A percentile compares a stretch with the other conserved stretches of the same genome.
Evolutionary conservation across 2,329 filamentous ascomycete genomes (phyloP).

Genomic region (Knufia fluminis): DNA sequence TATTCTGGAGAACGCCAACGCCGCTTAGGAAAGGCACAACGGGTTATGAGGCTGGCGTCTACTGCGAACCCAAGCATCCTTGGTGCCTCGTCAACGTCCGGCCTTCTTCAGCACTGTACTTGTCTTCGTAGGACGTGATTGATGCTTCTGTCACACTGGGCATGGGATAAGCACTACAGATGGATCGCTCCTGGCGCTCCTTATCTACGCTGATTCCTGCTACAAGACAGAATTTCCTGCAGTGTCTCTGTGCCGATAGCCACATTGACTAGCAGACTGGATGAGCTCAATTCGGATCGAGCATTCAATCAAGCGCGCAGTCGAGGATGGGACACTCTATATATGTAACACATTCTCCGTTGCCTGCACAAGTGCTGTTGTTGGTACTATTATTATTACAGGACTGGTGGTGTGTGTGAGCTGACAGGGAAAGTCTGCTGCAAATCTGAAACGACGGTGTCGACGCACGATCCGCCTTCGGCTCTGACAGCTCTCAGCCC

Average conservation of each 20-base stretch:
- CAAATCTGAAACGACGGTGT: conserved; percentile 3
- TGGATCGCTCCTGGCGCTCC: not conserved
- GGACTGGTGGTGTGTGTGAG: no score
- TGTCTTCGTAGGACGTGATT: not conserved
- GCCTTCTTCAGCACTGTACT: not conserved
- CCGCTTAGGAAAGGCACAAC: no score
- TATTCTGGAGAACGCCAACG: no score
- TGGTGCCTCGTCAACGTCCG: not conserved
- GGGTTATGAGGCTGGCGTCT: not conserved
- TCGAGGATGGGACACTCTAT: no score
- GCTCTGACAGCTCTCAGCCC: not conserved
- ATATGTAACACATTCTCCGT: no score
- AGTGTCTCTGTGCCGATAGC: no score
- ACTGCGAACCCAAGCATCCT: not conserved
- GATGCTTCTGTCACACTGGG: not conserved
- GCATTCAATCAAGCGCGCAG: no score
- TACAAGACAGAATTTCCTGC: no score
- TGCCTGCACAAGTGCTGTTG: no score
- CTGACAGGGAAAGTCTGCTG: not conserved
- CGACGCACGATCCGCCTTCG: not conserved
- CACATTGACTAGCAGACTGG: no score
- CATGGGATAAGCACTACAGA: not conserved
- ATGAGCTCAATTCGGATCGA: no score
- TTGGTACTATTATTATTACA: no score
- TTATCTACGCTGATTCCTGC: not conserved